Evolutionary conservation across 2,329 filamentous ascomycete genomes (phyloP), one percentile per base, ranked within the genome.

Genomic region (Xylaria sp.): DNA sequence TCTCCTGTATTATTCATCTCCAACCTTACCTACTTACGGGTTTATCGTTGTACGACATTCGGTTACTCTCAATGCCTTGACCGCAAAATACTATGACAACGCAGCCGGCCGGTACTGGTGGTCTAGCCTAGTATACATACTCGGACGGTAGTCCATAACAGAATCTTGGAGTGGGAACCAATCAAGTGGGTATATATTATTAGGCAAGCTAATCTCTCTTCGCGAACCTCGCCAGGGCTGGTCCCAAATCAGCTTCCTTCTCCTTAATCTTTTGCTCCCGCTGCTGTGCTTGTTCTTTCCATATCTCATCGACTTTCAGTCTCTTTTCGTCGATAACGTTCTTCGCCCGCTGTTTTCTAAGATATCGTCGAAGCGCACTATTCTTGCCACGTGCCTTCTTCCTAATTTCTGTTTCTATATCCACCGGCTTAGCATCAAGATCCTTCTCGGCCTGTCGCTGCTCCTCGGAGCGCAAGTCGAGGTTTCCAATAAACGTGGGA

Each of bases 311-410:
- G 48, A 93, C 89, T 74, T 89, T 88, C 76, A 97, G 78, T 73
- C 91, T 89, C 85, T 94, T 93, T 83, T 97, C 95, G 80, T 99
- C 95, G 75, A 99, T 93, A 60, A 99, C 87, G 76, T 98, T 98
- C 83, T 90, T 92, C 72, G 90, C 89, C 46, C 92, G 88, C 80
- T 95, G 93, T 87, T 98, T 98, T 68, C 95, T 83, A 72, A 98
- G 78, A 74, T 96, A 93, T 76, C 93, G 93, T 73, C 92, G 88
- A 66, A 98, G 79, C 60, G 91, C 91, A 69, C 90, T 93, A 74
- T 96, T 99, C 83, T 93, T 92, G 56, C 95, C 95, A 60, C 94
- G 83, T 17, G 91, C 92, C 57, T 90, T 85, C 75, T 97, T 95
- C 77, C 85, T 82, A 54, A 89, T 84, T 72, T 89, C 85, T 61